Conservation (phyloP, 192 early-diverging fungal genomes). For the Coemansia sp. region DNA sequence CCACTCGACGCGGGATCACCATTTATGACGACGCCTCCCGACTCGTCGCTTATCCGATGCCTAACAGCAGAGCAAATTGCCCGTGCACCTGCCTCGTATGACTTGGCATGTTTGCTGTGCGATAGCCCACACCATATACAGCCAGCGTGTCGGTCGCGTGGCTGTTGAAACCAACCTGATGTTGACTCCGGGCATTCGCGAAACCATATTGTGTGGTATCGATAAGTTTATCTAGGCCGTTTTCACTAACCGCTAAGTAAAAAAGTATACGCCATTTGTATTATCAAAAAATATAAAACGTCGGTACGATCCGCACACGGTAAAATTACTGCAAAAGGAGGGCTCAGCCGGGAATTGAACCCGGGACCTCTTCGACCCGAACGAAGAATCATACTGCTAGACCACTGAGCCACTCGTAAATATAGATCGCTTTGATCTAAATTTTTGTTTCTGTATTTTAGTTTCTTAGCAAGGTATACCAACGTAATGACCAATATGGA, state of each 20-base stretch:
- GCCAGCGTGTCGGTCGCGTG: conserved; percentile 3
- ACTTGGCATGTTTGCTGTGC: conserved; percentile 21
- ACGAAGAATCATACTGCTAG: conserved; percentile 56
- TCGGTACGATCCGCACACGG: no score
- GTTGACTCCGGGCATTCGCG: conserved; percentile 12
- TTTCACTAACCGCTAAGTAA: neutral
- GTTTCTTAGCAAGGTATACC: no score
- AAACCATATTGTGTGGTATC: conserved; percentile 10
- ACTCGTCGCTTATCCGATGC: neutral
- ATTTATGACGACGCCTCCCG: neutral
- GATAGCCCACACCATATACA: conserved; percentile 6
- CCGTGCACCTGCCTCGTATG: neutral
- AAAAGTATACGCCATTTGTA: no score
- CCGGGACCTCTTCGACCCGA: conserved; percentile 57
- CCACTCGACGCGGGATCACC: neutral
- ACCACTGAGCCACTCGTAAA: conserved; percentile 28
- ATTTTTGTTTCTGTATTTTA: no score
- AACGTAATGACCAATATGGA: no score
- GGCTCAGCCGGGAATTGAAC: conserved; percentile 21
- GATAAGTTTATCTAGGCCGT: conserved; percentile 13
- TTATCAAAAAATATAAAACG: no score
- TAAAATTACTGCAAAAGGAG: conserved; percentile 2
- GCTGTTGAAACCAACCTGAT: neutral
- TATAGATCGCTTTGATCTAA: no score
- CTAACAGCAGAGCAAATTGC: neutral